phyloP scores from a whole-genome alignment of 2,329 filamentous ascomycete genomes.

The Ophidiomyces ophidiicola region DNA sequence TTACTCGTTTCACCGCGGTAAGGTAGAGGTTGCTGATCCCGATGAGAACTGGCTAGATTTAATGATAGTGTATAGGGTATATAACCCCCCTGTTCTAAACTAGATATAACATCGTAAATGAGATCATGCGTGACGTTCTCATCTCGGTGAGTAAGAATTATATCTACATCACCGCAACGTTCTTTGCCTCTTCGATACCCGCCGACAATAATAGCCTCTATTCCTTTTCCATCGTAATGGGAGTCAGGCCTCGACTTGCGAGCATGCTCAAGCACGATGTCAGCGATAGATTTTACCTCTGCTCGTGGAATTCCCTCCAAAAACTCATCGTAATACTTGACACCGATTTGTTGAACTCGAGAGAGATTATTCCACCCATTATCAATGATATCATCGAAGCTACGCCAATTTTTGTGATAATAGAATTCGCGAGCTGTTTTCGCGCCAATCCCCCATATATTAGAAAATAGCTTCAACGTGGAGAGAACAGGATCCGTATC shows the following conservation, averaged over 20 bases:
- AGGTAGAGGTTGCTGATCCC: slow-evolving; percentile 54
- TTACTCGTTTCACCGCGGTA: slow-evolving; percentile 35
- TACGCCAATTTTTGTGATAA: slow-evolving; percentile 60
- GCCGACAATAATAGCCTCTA: slow-evolving; percentile 58
- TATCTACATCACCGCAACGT: slow-evolving; percentile 67
- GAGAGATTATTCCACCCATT: slow-evolving; percentile 63
- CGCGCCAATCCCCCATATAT: slow-evolving; percentile 86
- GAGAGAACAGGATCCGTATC: slow-evolving; percentile 52
- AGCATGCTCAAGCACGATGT: slow-evolving; percentile 54
- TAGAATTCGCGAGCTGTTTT: slow-evolving; percentile 74
- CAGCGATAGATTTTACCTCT: slow-evolving; percentile 61
- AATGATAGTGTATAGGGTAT: slow-evolving; percentile 73
- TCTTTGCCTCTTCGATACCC: slow-evolving; percentile 70
- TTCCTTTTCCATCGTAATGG: slow-evolving; percentile 28
- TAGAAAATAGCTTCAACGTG: slow-evolving; percentile 58
- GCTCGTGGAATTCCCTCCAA: slow-evolving; percentile 53
- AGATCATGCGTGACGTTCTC: slow-evolving; percentile 55
- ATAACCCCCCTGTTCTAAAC: slow-evolving; percentile 55
- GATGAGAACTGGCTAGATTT: slow-evolving; percentile 56
- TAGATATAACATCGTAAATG: slow-evolving; percentile 57
- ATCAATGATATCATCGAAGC: slow-evolving; percentile 76
- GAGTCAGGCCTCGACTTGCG: slow-evolving; percentile 44
- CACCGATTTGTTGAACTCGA: slow-evolving; percentile 79
- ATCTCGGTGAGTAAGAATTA: slow-evolving; percentile 69
- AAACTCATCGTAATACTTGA: slow-evolving; percentile 90